Base-by-base conservation (phyloP, 495 filamentous ascomycete species). In the Acidomyces sp. region DNA sequence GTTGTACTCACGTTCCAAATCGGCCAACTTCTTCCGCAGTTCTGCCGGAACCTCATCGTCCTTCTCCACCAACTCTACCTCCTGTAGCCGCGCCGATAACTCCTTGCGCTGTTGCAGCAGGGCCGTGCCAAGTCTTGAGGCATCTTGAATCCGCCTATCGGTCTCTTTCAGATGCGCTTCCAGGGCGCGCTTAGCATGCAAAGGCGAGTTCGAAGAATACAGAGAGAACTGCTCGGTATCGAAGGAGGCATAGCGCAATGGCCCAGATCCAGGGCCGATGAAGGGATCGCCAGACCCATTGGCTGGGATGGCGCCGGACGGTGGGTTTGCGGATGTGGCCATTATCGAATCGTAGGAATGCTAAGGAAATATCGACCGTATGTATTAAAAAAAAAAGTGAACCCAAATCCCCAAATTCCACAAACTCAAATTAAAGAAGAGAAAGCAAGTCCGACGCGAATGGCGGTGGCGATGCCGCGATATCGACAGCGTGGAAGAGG, bases 1-100 rank as follows among this genome's bases (percentile, higher is more conserved):
- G 59, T 90, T 90, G 59, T 92, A 96, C 47, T 95, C 92, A 57
- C 74, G 80, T 55, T 97, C 90, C 52, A 96, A 69, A 40, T 93
- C 88, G 7, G 74, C 69, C 21, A 97, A 66, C 57, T 80, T 86
- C 59, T 80, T 77, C 11, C 80, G 77, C 52, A 96, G 59, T 37
- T 93, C 87, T 1, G 82, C 79, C 6, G 77, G 78, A 41, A 96
- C 78, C 47, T 92, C 82, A n/a, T 73, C 68, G 48, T 75, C 71
- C 54, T 90, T 71, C 48, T 83, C 69, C 3, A 46, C 43, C 28
- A 42, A 23, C 51, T 92, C 82, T 0, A 96, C 75, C 48, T 94
- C 90, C 49, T 76, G 78, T 45, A 97, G 62, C 49, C 79, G 73
- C 31, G 87, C 84, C 34, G 75, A 70, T 29, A 96, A 68, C 35